Conservation (phyloP, 371 early-diverging fungal genomes). For the Zopfochytrium polystomum region DNA sequence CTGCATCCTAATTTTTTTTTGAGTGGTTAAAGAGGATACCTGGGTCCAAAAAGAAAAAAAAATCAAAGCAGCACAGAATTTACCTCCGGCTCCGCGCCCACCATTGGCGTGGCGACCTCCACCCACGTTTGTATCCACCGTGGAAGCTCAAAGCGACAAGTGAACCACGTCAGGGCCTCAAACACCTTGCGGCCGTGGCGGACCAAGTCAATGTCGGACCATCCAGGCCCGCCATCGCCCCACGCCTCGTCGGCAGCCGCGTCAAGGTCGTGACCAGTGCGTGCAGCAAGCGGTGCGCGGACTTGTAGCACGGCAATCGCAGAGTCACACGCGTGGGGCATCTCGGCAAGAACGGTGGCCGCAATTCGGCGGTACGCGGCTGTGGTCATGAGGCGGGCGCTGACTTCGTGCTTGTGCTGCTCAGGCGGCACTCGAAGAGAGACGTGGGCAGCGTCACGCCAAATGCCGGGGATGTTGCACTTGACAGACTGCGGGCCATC, state of each 20-base stretch:
- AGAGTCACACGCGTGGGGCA: no score
- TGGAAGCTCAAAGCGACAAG: slow-evolving; percentile 24
- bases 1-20: no score
- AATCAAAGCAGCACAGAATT: neutral
- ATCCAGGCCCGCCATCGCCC: slow-evolving; percentile 16
- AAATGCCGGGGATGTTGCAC: slow-evolving; percentile 15
- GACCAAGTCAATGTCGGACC: slow-evolving; percentile 30
- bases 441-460: slow-evolving; percentile 1
- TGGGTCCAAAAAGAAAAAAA: neutral
- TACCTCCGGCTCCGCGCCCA: slow-evolving; percentile 1
- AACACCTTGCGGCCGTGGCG: slow-evolving; percentile 29
- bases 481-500: slow-evolving; percentile 23
- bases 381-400: neutral
- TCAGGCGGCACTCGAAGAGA: slow-evolving; percentile 2
- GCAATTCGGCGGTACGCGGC: neutral
- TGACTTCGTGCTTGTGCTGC: neutral
- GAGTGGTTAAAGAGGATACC: neutral
- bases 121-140: slow-evolving; percentile 30
- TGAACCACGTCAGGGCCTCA: slow-evolving; percentile 40
- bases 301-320: slow-evolving; percentile 24
- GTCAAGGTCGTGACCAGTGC: slow-evolving; percentile 8
- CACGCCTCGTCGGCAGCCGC: slow-evolving; percentile 23
- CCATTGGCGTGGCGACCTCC: slow-evolving; percentile 11
- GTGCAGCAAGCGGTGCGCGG: no score
- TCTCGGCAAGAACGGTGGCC: no score